Conservation (phyloP, 2,329 filamentous ascomycete species). For the Plectosphaerella sp. region DNA sequence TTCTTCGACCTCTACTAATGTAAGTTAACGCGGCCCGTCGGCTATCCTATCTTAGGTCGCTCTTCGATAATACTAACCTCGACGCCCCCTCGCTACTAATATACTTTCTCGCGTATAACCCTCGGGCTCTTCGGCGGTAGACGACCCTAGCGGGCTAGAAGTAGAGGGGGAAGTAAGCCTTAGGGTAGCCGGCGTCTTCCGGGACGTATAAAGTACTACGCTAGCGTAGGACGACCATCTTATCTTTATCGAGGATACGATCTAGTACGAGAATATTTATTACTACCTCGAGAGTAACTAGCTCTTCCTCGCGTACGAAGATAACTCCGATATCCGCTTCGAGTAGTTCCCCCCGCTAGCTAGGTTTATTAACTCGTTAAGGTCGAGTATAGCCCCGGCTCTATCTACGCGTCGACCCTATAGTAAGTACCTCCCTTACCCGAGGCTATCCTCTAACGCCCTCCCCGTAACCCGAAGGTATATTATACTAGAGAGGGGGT, state of each 20-base stretch:
- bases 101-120: too few species aligned
- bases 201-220: background rate
- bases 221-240: background rate
- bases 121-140: too few species aligned
- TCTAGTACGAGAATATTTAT: conserved; percentile 25
- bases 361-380: conserved; percentile 33
- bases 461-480: too few species aligned
- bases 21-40: too few species aligned
- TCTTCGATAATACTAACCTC: too few species aligned
- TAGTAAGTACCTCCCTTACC: conserved; percentile 27
- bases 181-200: background rate
- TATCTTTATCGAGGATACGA: background rate
- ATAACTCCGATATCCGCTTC: conserved; percentile 33
- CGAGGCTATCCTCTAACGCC: too few species aligned
- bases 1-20: too few species aligned
- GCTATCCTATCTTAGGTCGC: too few species aligned
- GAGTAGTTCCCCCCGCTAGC: conserved; percentile 48
- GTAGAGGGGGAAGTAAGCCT: too few species aligned
- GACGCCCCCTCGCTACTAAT: too few species aligned
- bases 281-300: conserved; percentile 20
- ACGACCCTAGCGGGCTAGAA: too few species aligned
- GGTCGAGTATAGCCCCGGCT: conserved; percentile 30
- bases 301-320: conserved; percentile 24
- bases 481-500: too few species aligned
- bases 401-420: conserved; percentile 48